These are phyloP conservation scores for Botrytis hyacinthi DNA, from an alignment of 2,329 filamentous ascomycete species.

Conservation along the genomic window DNA sequence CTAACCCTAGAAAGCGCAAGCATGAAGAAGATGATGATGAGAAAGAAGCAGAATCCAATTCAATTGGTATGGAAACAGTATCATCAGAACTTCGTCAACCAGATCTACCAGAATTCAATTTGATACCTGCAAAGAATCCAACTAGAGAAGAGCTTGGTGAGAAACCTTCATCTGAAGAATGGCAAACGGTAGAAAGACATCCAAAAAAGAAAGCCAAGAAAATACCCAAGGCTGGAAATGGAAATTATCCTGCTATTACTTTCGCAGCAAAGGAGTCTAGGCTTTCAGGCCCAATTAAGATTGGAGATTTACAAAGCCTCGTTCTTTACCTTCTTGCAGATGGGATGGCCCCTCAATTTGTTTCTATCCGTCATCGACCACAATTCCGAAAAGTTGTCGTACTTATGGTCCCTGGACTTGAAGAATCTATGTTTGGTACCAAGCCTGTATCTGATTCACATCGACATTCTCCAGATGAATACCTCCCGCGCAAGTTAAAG, in stretches of 20 bases:
- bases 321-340: slow-evolving; percentile 67
- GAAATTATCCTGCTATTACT: slow-evolving; percentile 58
- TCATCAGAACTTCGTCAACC: slow-evolving; percentile 32
- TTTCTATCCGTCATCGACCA: slow-evolving; percentile 59
- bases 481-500: slow-evolving; percentile 55
- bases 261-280: slow-evolving; percentile 54
- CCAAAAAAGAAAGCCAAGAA: slow-evolving; percentile 61
- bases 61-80: slow-evolving; percentile 28
- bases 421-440: slow-evolving; percentile 82
- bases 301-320: slow-evolving; percentile 61
- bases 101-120: slow-evolving; percentile 39
- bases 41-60: slow-evolving; percentile 16
- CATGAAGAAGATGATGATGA: slow-evolving; percentile 27
- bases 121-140: slow-evolving; percentile 32
- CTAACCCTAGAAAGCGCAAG: slow-evolving; percentile 36
- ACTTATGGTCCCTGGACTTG: slow-evolving; percentile 88
- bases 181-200: slow-evolving; percentile 53
- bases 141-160: slow-evolving; percentile 25
- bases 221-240: slow-evolving; percentile 53
- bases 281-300: slow-evolving; percentile 60
- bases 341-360: slow-evolving; percentile 62
- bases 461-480: slow-evolving; percentile 55
- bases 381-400: slow-evolving; percentile 77
- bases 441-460: slow-evolving; percentile 31
- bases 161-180: slow-evolving; percentile 39